These are phyloP conservation scores for Mucor circinelloides DNA, from an alignment of 371 early-diverging fungal genomes.

Conservation along the genomic window DNA sequence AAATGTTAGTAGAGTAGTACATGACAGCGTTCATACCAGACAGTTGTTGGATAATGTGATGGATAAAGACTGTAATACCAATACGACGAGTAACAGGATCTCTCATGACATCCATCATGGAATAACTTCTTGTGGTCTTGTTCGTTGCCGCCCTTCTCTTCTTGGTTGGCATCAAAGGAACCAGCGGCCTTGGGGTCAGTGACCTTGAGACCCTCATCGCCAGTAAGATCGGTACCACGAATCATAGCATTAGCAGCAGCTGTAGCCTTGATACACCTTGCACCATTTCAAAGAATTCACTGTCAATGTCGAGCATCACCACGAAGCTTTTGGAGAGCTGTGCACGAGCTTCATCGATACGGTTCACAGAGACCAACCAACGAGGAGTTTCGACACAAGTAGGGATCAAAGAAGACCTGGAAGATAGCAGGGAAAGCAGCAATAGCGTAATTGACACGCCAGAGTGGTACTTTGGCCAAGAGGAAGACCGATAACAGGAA, in stretches of 20 bases:
- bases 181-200: not conserved
- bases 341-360: slow-evolving; percentile 58
- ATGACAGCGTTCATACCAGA: slow-evolving; percentile 86
- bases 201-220: not conserved
- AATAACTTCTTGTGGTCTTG: slow-evolving; percentile 9
- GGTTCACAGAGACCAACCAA: slow-evolving; percentile 61
- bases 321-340: slow-evolving; percentile 58
- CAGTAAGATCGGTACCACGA: not conserved
- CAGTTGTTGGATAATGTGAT: slow-evolving; percentile 75
- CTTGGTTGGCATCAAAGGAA: not conserved
- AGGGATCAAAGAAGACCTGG: slow-evolving; percentile 67
- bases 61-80: slow-evolving; percentile 45
- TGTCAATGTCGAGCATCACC: slow-evolving; percentile 7
- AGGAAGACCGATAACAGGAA: slow-evolving; percentile 61
- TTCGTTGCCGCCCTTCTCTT: not conserved
- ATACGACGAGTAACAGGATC: slow-evolving; percentile 57
- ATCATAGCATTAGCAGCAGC: not conserved
- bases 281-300: slow-evolving; percentile 25
- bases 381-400: slow-evolving; percentile 79
- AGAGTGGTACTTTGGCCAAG: slow-evolving; percentile 63
- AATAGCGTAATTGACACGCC: slow-evolving; percentile 68
- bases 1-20: slow-evolving; percentile 77
- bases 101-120: slow-evolving; percentile 37
- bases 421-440: slow-evolving; percentile 68
- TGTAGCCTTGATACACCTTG: slow-evolving; percentile 15